These are phyloP conservation scores for Lentinula edodes DNA, from an alignment of 768 basidiomycete species.

Conservation along the genomic window DNA sequence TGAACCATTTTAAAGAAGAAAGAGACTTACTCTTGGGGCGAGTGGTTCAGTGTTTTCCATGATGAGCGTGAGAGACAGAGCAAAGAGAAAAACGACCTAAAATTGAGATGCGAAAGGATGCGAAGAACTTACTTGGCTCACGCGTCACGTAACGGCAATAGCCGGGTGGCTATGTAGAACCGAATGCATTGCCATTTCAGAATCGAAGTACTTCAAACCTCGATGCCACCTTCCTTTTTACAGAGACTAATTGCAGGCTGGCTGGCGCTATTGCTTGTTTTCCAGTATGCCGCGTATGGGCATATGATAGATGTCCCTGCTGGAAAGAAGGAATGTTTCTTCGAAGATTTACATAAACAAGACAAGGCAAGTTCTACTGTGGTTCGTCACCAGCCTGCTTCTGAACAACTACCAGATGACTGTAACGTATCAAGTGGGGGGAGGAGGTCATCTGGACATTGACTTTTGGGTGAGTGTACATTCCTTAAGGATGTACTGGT, in stretches of 20 bases:
- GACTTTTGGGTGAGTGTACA: slow-evolving; percentile 80
- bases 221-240: background rate
- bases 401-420: slow-evolving; percentile 71
- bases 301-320: slow-evolving; percentile 75
- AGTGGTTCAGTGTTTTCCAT: slow-evolving; percentile 65
- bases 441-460: slow-evolving; percentile 94
- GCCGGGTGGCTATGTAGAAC: slow-evolving; percentile 1
- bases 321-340: slow-evolving; percentile 89
- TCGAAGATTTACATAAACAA: slow-evolving; percentile 87
- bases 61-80: slow-evolving; percentile 12
- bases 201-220: background rate
- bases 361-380: slow-evolving; percentile 60
- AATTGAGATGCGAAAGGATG: slow-evolving; percentile 4
- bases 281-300: slow-evolving; percentile 36
- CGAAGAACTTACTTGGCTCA: background rate
- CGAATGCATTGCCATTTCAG: too few relatives aligned
- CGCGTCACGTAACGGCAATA: background rate
- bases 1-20: background rate
- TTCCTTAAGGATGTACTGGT: background rate
- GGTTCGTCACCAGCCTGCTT: slow-evolving; percentile 3
- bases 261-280: background rate
- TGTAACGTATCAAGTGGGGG: slow-evolving; percentile 97
- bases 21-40: slow-evolving; percentile 59
- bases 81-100: slow-evolving; percentile 2
- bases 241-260: background rate